Conservation (phyloP, 1,284 basidiomycete species). For the Sparassis latifolia region DNA sequence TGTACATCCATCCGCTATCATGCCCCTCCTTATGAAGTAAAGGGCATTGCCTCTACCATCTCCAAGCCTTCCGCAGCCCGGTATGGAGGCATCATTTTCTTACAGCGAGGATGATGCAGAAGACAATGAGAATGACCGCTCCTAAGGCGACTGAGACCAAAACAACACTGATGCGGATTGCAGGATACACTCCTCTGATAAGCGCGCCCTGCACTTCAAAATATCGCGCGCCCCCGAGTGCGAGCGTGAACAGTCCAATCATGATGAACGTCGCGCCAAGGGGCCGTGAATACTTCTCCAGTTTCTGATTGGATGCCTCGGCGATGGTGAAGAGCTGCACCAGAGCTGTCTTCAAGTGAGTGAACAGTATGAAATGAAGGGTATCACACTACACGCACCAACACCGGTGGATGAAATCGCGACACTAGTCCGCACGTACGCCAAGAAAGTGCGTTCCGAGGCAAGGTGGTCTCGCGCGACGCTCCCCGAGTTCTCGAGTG, state of each 20-base stretch:
- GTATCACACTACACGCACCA: conserved; percentile 18
- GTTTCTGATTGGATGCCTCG: conserved; percentile 17
- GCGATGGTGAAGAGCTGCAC: conserved; percentile 53
- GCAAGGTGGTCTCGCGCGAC: conserved; percentile 59
- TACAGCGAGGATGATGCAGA: conserved; percentile 39
- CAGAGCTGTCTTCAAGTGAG: conserved; percentile 30
- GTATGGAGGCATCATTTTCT: conserved; percentile 5
- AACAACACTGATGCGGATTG: conserved; percentile 39
- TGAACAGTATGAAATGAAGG: not conserved
- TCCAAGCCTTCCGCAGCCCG: no score
- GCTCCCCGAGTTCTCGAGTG: conserved; percentile 49
- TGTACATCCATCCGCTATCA: no score
- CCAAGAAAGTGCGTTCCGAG: conserved; percentile 49
- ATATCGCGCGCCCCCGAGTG: conserved; percentile 29
- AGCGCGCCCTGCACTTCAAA: conserved; percentile 33
- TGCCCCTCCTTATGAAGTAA: no score
- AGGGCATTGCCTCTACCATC: no score
- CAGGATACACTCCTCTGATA: conserved; percentile 45
- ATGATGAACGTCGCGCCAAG: conserved; percentile 46
- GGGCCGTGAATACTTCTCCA: conserved; percentile 43
- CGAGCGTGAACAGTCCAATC: conserved; percentile 37
- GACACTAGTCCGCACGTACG: conserved; percentile 52
- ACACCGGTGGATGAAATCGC: conserved; percentile 49
- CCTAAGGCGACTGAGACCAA: conserved; percentile 38
- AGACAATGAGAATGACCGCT: conserved; percentile 41